A percentile compares a stretch with the other conserved stretches of the same genome.
Conservation (phyloP, 768 basidiomycete species). For the Mycena venus region DNA sequence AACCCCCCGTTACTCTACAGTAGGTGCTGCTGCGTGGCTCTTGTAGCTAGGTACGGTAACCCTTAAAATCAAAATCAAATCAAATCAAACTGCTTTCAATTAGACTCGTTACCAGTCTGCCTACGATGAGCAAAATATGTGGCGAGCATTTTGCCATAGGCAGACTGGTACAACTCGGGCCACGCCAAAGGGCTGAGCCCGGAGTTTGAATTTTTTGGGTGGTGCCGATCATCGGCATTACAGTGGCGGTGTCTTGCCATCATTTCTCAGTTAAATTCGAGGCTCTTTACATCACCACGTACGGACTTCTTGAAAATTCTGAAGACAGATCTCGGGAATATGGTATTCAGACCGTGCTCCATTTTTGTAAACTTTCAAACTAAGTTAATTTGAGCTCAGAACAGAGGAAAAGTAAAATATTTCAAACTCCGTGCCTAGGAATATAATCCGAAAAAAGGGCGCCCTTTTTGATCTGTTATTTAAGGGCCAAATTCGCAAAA, state of each 20-base stretch:
- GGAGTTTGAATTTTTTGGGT: neutral
- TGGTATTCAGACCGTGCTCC: neutral
- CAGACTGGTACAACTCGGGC: too few relatives aligned
- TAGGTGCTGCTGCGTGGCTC: too few relatives aligned
- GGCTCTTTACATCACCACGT: neutral
- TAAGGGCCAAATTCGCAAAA: too few relatives aligned
- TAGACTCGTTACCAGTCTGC: neutral
- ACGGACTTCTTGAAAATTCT: neutral
- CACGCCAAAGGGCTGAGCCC: too few relatives aligned
- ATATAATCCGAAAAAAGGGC: too few relatives aligned
- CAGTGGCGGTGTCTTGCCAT: neutral
- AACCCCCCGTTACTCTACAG: too few relatives aligned
- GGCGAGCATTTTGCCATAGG: too few relatives aligned
- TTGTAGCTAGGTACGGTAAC: too few relatives aligned
- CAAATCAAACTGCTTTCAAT: too few relatives aligned
- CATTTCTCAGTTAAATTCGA: neutral
- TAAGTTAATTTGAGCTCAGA: neutral
- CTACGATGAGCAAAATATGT: neutral
- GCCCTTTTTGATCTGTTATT: too few relatives aligned
- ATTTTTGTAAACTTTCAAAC: neutral
- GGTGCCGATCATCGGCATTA: neutral
- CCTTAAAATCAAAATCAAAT: too few relatives aligned
- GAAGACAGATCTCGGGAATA: neutral
- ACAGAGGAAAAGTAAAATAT: neutral
- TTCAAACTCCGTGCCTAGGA: too few relatives aligned